Base-by-base conservation (phyloP, 192 early-diverging fungal species). In the Irineochytrium annulatum region DNA sequence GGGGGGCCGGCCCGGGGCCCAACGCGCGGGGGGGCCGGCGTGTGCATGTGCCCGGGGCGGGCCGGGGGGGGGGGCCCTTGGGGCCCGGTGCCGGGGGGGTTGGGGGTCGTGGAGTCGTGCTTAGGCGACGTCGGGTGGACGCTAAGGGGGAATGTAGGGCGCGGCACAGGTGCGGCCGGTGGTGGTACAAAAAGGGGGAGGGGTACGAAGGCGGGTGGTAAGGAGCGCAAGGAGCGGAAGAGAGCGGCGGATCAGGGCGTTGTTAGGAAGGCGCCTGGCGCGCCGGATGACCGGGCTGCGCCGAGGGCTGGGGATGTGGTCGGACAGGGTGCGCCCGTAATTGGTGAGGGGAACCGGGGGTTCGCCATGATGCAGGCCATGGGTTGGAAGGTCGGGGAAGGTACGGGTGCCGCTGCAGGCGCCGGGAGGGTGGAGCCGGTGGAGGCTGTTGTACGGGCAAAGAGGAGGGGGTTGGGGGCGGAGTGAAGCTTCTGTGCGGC, bases 301-400 rank as follows among this genome's bases (percentile, higher is more conserved):
- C 56, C 68, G 5, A 45, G 60, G 31, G 30, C 66, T 55, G 84
- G 86, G 2, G 67, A 77, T 11, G 71, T 87, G 3, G 85, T 89
- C 20, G 87, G 79, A 8, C 64, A 69, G 2, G 63, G 70, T 20
- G 78, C 77, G 0, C 67, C 67, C 14, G 77, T 80, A 27, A 80
- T 89, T 49, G 74, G 60, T 41, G 67, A 75, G 11, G 62, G 69
- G 4, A 89, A 89, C 53, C 43, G 84, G 30, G 87, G 87, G 2
- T 85, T 87, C 56, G 74, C 74, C 29, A 87, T 89, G 87, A 60
- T 89, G 11, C 64, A 72, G 31, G 70, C 73, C 35, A 83, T 89
- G 82, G 87, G 87, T 66, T 89, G 77, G 77, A 39, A 19, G 8
- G 57, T 59, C 6, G 77, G 77, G 27, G 52, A 71, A 22, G 57